Conservation (phyloP, 495 filamentous ascomycete species). For the Pyrenula aspistea region DNA sequence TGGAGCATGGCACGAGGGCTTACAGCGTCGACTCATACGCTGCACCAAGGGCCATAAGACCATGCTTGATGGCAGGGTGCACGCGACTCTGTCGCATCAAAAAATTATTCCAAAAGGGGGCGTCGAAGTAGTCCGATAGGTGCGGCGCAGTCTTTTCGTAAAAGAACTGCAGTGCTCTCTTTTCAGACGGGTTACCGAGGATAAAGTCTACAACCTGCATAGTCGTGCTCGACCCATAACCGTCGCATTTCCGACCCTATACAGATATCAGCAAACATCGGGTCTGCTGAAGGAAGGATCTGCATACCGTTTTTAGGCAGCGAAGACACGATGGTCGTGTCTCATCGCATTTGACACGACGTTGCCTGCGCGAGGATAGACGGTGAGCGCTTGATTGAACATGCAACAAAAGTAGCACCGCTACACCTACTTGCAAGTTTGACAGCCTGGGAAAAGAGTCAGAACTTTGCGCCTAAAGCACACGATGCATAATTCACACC, state of each 20-base stretch:
- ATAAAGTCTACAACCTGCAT: neutral
- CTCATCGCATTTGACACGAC: conserved; percentile 10
- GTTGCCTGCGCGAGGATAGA: conserved; percentile 1
- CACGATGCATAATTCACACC: neutral
- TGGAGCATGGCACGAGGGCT: neutral
- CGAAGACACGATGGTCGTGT: conserved; percentile 5
- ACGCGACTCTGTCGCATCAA: neutral
- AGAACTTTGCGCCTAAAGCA: neutral
- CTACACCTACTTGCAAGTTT: neutral
- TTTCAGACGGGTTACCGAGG: neutral
- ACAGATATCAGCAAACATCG: neutral
- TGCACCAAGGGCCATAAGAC: neutral
- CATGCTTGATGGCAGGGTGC: neutral
- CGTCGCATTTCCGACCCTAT: neutral
- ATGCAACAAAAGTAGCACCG: neutral
- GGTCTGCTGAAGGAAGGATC: neutral
- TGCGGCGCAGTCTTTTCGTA: neutral
- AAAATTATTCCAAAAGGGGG: neutral
- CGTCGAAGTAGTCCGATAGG: neutral
- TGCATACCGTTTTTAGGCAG: neutral
- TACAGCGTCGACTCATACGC: neutral
- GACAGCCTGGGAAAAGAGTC: neutral
- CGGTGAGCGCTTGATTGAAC: neutral
- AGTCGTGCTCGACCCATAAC: neutral
- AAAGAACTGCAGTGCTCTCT: neutral